Evolutionary conservation across 23 red algal species (phyloP).

Genomic region (Gracilariopsis chorda): DNA sequence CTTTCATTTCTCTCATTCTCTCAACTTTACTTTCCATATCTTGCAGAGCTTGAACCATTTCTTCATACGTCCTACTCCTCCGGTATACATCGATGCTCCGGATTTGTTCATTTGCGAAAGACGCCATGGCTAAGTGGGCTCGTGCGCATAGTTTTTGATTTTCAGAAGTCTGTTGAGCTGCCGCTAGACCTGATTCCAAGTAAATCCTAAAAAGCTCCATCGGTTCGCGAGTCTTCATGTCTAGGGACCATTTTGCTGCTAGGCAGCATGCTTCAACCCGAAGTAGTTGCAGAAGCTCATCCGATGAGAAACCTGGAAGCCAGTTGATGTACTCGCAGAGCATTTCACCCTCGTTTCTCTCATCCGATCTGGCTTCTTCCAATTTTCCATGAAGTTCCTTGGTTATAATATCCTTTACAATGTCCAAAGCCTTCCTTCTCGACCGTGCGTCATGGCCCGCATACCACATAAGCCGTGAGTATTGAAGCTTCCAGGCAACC

Average conservation of each 20-base stretch:
- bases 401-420: constrained; percentile 17
- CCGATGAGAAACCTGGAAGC: not conserved
- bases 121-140: constrained; percentile 57
- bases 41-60: constrained; percentile 4
- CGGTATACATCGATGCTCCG: constrained; percentile 30
- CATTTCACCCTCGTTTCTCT: not conserved
- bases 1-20: constrained; percentile 10
- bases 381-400: not conserved
- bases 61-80: constrained; percentile 36
- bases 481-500: constrained; percentile 45
- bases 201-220: constrained; percentile 46
- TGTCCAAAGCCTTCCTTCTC: constrained; percentile 9
- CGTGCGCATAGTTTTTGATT: not conserved
- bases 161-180: constrained; percentile 1
- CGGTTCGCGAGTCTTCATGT: constrained; percentile 64
- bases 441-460: constrained; percentile 37
- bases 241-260: constrained; percentile 56
- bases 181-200: constrained; percentile 25
- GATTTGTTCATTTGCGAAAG: constrained; percentile 61
- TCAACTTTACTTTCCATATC: constrained; percentile 10
- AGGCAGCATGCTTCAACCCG: constrained; percentile 60
- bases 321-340: not conserved
- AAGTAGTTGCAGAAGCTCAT: constrained; percentile 11
- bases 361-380: not conserved
- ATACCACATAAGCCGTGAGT: constrained; percentile 38